phyloP scores from a whole-genome alignment of 768 basidiomycete species.

The Suillus weaverae region DNA sequence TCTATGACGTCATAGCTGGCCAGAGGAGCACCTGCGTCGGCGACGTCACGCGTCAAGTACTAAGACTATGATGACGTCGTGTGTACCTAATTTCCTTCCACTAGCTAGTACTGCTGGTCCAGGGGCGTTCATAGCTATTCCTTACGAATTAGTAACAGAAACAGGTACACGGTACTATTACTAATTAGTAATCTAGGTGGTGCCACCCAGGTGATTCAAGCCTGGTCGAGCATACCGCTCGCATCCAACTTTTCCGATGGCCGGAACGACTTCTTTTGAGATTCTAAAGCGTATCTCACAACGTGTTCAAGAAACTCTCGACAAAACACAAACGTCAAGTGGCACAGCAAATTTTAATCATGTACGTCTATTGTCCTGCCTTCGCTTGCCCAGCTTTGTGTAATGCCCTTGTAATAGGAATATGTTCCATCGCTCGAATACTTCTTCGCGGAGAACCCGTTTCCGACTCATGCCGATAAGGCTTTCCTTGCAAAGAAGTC shows the following conservation, averaged over 20 bases:
- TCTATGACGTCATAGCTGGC: not conserved
- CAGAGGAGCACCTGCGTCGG: not conserved
- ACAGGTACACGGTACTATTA: too few relatives aligned
- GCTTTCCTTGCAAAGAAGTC: slow-evolving; percentile 41
- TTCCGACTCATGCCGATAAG: slow-evolving; percentile 44
- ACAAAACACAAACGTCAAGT: not conserved
- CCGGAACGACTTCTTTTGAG: too few relatives aligned
- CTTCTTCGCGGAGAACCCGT: slow-evolving; percentile 50
- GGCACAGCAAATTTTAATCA: not conserved
- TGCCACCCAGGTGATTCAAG: too few relatives aligned
- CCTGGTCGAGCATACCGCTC: too few relatives aligned
- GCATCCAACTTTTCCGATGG: too few relatives aligned
- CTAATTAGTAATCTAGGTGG: too few relatives aligned
- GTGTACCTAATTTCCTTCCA: too few relatives aligned
- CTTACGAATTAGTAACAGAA: too few relatives aligned
- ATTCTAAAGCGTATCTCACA: too few relatives aligned
- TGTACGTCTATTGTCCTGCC: not conserved
- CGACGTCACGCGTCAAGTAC: not conserved
- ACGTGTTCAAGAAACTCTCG: too few relatives aligned
- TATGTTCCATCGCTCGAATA: slow-evolving; percentile 45
- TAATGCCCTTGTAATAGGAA: slow-evolving; percentile 32
- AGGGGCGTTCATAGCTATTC: too few relatives aligned
- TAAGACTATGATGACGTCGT: not conserved
- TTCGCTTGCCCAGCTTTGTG: not conserved
- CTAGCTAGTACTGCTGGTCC: too few relatives aligned